Base-by-base conservation (phyloP, 2,329 filamentous ascomycete species). In the Fonsecaea pedrosoi region DNA sequence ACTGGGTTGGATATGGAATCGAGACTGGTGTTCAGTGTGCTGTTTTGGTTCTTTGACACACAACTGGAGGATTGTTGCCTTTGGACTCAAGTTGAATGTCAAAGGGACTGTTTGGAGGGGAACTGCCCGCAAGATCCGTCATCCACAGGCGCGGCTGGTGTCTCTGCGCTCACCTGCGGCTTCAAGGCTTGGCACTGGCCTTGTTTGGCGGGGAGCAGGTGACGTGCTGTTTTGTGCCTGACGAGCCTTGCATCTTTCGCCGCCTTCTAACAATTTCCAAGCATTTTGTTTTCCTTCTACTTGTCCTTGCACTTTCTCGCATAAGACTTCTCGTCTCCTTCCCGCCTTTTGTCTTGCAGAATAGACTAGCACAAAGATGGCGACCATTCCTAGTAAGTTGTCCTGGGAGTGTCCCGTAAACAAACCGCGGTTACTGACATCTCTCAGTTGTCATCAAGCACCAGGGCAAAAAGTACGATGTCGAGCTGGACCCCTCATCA, bases 381-480 rank as follows among this genome's bases (percentile, higher is more conserved):
- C 84, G 67, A 80, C 84, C 67, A 83, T 87, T 77, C 80, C 83
- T 75, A 82, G 86, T 87, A 76, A 76, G 80, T 74, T 53, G 60
- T 55, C 12, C 18, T 63, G 30, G 5, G 37, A 38, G 40, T 1
- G n/a, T 48, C 12, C 4, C 25, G 8, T 21, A 12, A n/a, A 56
- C 9, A 25, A 56, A 3, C 10, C 38, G 38, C 21, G 32, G 10
- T 60, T 25, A 18, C 62, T 69, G 62, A 70, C 69, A 60, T 66
- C 68, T 60, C 48, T 12, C 71, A 96, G 94, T 99, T 73, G 85
- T 93, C 77, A 90, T 99, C 73, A 98, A 96, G 81, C 94, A 99
- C 78, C 89, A 93, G 77, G 94, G 94, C 82, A 97, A 95, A 80
- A 94, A 94, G 78, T 91, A 98, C 83, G 89, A 98, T 77, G 87